These are phyloP conservation scores for Blastomyces emzantsi DNA, from an alignment of 2,329 filamentous ascomycete species.

Conservation along the genomic window DNA sequence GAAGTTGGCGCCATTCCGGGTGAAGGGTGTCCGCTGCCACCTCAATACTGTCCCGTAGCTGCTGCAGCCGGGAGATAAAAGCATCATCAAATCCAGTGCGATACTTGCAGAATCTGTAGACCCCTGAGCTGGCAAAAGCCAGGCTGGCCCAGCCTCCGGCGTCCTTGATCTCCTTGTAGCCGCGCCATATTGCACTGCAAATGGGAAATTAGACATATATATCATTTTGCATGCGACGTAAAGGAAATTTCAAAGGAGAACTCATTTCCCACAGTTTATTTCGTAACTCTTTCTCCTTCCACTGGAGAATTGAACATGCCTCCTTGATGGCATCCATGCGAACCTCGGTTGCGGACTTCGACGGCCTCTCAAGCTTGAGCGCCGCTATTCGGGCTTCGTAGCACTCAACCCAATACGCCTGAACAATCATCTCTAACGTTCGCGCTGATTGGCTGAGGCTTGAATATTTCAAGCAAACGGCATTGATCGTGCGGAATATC, in stretches of 20 bases:
- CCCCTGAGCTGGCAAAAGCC: conserved; percentile 49
- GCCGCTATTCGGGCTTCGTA: conserved; percentile 45
- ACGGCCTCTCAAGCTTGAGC: conserved; percentile 32
- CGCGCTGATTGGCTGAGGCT: conserved; percentile 44
- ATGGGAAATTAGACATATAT: neutral
- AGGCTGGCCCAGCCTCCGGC: conserved; percentile 48
- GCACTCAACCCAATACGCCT: conserved; percentile 49
- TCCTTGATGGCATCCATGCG: conserved; percentile 46
- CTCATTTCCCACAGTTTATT: conserved; percentile 31
- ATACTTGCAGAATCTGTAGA: conserved; percentile 54
- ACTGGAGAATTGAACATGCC: conserved; percentile 46
- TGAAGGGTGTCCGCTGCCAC: conserved; percentile 47
- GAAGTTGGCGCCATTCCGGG: conserved; percentile 45
- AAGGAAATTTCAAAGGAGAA: neutral
- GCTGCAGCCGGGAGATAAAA: conserved; percentile 41
- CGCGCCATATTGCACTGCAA: conserved; percentile 45
- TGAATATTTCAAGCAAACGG: conserved; percentile 24
- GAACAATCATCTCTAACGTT: conserved; percentile 51
- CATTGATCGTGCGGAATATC: conserved; percentile 21
- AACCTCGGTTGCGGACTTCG: conserved; percentile 40
- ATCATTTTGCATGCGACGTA: neutral
- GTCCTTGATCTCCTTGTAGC: conserved; percentile 51
- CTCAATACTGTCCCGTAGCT: conserved; percentile 42
- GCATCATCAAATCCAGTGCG: conserved; percentile 45
- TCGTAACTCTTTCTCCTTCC: conserved; percentile 50